Evolutionary conservation across 495 filamentous ascomycete species (phyloP).

Genomic region (Bacidia rubella): DNA sequence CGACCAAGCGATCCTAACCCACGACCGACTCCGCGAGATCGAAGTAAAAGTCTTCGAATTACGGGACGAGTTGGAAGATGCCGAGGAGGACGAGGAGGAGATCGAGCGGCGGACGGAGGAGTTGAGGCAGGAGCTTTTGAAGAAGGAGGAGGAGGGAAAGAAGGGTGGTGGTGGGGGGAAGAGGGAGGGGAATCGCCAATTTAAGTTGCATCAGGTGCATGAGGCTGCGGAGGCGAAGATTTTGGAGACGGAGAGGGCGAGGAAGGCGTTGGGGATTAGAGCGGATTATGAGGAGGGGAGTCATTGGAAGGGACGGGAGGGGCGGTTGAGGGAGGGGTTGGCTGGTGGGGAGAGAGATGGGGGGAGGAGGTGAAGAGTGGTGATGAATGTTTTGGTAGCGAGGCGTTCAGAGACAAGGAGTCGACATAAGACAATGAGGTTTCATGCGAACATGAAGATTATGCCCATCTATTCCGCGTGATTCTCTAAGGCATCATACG

Average conservation of each 20-base stretch:
- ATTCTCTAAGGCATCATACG: no score
- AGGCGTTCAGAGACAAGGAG: background rate
- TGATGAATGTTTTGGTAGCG: background rate
- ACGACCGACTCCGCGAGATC: conserved; percentile 76
- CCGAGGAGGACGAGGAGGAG: conserved; percentile 62
- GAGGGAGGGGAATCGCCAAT: conserved; percentile 24
- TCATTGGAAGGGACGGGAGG: conserved; percentile 59
- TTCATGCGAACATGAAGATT: no score
- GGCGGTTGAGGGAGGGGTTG: conserved; percentile 47
- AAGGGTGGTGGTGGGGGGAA: conserved; percentile 20
- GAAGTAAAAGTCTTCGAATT: conserved; percentile 89
- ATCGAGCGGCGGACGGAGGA: conserved; percentile 54
- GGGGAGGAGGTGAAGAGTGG: background rate
- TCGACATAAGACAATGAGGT: no score
- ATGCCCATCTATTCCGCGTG: no score
- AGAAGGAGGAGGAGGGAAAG: conserved; percentile 22
- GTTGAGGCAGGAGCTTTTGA: conserved; percentile 43
- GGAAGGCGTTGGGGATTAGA: conserved; percentile 78
- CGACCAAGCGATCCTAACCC: conserved; percentile 82
- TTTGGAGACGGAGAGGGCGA: conserved; percentile 78
- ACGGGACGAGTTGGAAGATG: conserved; percentile 80
- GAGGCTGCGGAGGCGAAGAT: conserved; percentile 94
- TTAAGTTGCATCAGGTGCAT: conserved; percentile 92
- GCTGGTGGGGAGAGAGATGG: conserved; percentile 28
- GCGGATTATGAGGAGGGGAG: conserved; percentile 79